phyloP scores from a whole-genome alignment of 1,139 yeast species.

The Nakaseomyces uthaithaninus region DNA sequence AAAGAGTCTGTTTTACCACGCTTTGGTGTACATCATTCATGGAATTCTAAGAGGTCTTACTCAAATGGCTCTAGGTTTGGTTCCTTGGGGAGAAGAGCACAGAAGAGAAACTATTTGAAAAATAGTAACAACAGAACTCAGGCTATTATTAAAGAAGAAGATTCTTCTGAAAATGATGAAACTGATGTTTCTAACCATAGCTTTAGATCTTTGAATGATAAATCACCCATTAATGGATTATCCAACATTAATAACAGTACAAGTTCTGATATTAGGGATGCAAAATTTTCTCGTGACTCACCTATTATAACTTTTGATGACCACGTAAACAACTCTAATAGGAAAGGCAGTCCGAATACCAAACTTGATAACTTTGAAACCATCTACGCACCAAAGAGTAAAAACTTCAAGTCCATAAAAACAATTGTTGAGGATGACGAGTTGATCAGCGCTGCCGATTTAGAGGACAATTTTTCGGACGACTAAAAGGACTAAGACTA shows the following conservation, averaged over 20 bases:
- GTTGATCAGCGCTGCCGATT: constrained; percentile 10
- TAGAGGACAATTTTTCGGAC: constrained; percentile 11
- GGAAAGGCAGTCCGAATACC: neutral
- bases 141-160: constrained; percentile 29
- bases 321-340: neutral
- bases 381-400: constrained; percentile 8
- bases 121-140: constrained; percentile 19
- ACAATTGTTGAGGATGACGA: constrained; percentile 12
- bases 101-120: constrained; percentile 21
- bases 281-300: neutral
- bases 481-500: constrained; percentile 7
- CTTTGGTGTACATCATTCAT: constrained; percentile 21
- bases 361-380: neutral
- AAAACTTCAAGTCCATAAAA: constrained; percentile 8
- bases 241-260: neutral
- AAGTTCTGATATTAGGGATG: constrained; percentile 1
- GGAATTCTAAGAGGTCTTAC: constrained; percentile 39
- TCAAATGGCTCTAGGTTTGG: constrained; percentile 32
- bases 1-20: constrained; percentile 28
- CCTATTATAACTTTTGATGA: constrained; percentile 3
- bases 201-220: neutral
- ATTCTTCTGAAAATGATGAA: constrained; percentile 25
- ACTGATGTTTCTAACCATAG: constrained; percentile 12
- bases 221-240: neutral
- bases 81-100: constrained; percentile 21